Evolutionary conservation across 225 moss, liverwort and hornwort species (phyloP).

Genomic region (Rhytidiadelphus loreus): DNA sequence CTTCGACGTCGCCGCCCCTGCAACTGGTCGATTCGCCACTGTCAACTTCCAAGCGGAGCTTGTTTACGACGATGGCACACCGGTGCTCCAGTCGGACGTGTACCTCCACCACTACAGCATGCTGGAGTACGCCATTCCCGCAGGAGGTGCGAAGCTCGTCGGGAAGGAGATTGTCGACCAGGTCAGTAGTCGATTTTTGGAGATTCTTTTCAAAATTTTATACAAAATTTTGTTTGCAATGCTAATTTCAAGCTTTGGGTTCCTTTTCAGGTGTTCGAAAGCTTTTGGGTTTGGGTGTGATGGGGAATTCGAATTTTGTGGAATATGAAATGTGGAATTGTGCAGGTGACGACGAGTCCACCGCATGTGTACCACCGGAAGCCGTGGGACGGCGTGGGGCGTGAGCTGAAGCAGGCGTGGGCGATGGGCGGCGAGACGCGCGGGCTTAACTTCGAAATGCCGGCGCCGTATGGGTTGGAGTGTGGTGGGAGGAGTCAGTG

Average conservation of each 20-base stretch:
- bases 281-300: neutral
- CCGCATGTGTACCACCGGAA: conserved; percentile 8
- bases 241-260: neutral
- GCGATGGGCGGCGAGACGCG: conserved; percentile 27
- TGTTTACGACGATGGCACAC: conserved; percentile 4
- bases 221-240: neutral
- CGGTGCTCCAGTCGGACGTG: conserved; percentile 12
- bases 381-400: neutral
- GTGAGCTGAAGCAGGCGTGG: conserved; percentile 11
- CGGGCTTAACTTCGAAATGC: conserved; percentile 1
- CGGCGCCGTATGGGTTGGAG: conserved; percentile 18
- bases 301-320: no score
- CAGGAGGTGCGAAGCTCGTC: neutral
- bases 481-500: neutral
- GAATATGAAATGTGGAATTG: neutral
- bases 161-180: neutral
- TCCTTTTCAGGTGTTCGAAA: no score
- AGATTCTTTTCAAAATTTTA: neutral
- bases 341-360: neutral
- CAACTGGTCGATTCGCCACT: conserved; percentile 5
- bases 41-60: conserved; percentile 29
- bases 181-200: neutral
- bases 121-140: conserved; percentile 3
- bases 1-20: neutral
- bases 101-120: conserved; percentile 31